Evolutionary conservation across 2,329 filamentous ascomycete genomes (phyloP).

Genomic region (Fusarium sp.): DNA sequence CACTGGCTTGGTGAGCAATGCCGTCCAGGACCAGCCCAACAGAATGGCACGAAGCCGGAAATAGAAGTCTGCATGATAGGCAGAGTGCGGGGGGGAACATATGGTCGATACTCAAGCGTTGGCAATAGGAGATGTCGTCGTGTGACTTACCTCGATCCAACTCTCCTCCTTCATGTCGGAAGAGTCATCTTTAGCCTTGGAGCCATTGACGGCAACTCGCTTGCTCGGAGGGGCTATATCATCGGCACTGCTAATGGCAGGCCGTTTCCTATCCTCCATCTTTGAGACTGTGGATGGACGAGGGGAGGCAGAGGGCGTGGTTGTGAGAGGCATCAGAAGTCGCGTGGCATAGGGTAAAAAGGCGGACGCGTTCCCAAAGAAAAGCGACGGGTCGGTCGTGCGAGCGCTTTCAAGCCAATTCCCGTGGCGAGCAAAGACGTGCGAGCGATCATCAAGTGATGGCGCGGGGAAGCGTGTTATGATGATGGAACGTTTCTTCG

Average conservation of each 20-base stretch:
- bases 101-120: slow-evolving; percentile 20
- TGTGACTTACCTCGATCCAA: slow-evolving; percentile 72
- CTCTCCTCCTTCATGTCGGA: slow-evolving; percentile 66
- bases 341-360: slow-evolving; percentile 48
- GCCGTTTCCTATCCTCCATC: slow-evolving; percentile 99
- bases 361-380: slow-evolving; percentile 51
- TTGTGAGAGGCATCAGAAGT: slow-evolving; percentile 88
- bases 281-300: slow-evolving; percentile 86
- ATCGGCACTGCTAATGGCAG: slow-evolving; percentile 80
- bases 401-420: slow-evolving; percentile 48
- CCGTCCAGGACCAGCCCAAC: slow-evolving; percentile 45
- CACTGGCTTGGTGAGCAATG: slow-evolving; percentile 51
- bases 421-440: slow-evolving; percentile 46
- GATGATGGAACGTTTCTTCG: slow-evolving; percentile 48
- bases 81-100: slow-evolving; percentile 14
- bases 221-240: slow-evolving; percentile 90
- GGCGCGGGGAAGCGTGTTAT: slow-evolving; percentile 45
- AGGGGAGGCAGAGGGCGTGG: slow-evolving; percentile 73
- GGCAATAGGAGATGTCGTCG: slow-evolving; percentile 41
- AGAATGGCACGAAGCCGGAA: slow-evolving; percentile 39
- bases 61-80: slow-evolving; percentile 17
- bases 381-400: slow-evolving; percentile 42
- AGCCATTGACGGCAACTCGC: slow-evolving; percentile 89
- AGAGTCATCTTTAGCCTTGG: slow-evolving; percentile 64
- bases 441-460: slow-evolving; percentile 49